These are phyloP conservation scores for Penicillium oxalicum DNA, from an alignment of 2,329 filamentous ascomycete species.

Conservation along the genomic window DNA sequence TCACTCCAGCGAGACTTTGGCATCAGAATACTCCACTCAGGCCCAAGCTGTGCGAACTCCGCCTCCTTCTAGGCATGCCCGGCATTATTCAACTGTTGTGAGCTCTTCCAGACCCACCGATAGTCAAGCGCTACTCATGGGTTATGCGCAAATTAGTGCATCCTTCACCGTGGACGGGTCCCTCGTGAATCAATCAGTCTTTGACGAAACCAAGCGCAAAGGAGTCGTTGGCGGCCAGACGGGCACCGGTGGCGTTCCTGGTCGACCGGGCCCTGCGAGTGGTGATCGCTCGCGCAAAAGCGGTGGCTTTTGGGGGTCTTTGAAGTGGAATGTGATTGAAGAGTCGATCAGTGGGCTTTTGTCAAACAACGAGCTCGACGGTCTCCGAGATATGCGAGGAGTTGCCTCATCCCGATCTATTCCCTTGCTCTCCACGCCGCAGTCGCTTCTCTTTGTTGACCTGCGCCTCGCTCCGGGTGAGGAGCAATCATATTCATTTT, in stretches of 20 bases:
- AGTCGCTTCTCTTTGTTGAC: slow-evolving; percentile 94
- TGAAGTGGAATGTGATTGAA: slow-evolving; percentile 84
- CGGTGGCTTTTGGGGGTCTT: slow-evolving; percentile 71
- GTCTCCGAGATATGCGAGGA: slow-evolving; percentile 90
- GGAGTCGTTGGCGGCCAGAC: slow-evolving; percentile 78
- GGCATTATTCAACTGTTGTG: slow-evolving; percentile 43
- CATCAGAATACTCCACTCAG: slow-evolving; percentile 69
- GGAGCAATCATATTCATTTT: slow-evolving; percentile 79
- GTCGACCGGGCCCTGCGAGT: slow-evolving; percentile 46
- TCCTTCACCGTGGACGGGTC: slow-evolving; percentile 90
- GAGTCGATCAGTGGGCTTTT: slow-evolving; percentile 82
- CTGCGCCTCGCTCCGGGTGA: slow-evolving; percentile 81
- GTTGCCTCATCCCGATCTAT: slow-evolving; percentile 80
- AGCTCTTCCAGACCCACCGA: slow-evolving; percentile 15
- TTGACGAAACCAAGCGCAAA: slow-evolving; percentile 94
- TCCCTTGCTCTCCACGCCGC: slow-evolving; percentile 86
- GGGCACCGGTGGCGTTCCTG: slow-evolving; percentile 66
- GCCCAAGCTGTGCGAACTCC: slow-evolving; percentile 49
- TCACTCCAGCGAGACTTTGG: slow-evolving; percentile 85
- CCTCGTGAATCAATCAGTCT: slow-evolving; percentile 78
- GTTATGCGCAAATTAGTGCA: slow-evolving; percentile 88
- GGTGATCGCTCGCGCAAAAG: slow-evolving; percentile 51
- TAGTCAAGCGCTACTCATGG: slow-evolving; percentile 86
- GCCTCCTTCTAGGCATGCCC: slow-evolving; percentile 29
- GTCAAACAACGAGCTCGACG: slow-evolving; percentile 81